Evolutionary conservation across 1,139 yeast genomes (phyloP).

Genomic region (Barnettozyma hawaiiensis): DNA sequence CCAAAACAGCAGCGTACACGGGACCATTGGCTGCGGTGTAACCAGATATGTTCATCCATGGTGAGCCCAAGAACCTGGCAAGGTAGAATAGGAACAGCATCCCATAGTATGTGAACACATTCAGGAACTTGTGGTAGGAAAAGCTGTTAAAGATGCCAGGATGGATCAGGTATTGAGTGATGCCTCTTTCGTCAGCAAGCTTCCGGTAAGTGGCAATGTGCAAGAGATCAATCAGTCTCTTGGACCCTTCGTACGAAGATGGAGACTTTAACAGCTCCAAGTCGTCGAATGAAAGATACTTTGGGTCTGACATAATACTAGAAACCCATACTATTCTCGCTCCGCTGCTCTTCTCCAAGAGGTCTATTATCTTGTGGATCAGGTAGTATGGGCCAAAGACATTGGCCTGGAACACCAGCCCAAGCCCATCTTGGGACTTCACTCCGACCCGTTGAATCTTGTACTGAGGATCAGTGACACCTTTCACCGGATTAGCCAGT

Average conservation of each 20-base stretch:
- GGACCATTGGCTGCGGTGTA: conserved; percentile 89
- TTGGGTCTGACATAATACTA: conserved; percentile 70
- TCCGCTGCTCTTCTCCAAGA: conserved; percentile 44
- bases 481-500: conserved; percentile 57
- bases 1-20: conserved; percentile 47
- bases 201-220: conserved; percentile 63
- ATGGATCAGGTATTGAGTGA: conserved; percentile 73
- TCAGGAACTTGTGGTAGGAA: conserved; percentile 71
- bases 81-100: conserved; percentile 80
- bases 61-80: conserved; percentile 79
- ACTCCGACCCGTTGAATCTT: conserved; percentile 77
- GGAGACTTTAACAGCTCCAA: conserved; percentile 59
- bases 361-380: conserved; percentile 51
- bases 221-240: conserved; percentile 75
- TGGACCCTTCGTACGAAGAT: conserved; percentile 87
- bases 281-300: conserved; percentile 66
- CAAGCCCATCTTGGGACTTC: conserved; percentile 66
- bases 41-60: conserved; percentile 84
- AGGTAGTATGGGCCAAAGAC: conserved; percentile 92
- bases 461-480: conserved; percentile 80
- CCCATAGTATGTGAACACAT: conserved; percentile 72
- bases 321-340: conserved; percentile 82
- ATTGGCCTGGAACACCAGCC: conserved; percentile 88
- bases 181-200: conserved; percentile 44
- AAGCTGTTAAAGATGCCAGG: conserved; percentile 93